Evolutionary conservation across 1,139 yeast genomes (phyloP), one percentile per base, ranked within the genome.

Genomic region (Yamadazyma jaroonii): DNA sequence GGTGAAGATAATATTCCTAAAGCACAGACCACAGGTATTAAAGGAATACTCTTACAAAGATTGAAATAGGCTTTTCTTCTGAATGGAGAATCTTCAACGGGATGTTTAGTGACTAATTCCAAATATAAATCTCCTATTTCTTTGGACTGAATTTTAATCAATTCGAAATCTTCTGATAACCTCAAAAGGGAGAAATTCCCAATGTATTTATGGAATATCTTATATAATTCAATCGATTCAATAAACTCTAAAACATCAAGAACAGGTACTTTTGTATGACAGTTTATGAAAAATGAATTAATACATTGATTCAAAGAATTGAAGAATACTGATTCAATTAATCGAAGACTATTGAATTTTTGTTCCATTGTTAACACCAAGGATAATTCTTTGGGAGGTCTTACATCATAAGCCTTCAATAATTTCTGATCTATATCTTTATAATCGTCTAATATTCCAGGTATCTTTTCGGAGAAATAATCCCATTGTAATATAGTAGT

Each of bases 211-310:
- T 34, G 33, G n/a, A 66, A 43, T 11, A 54, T 29, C 36, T 61
- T 58, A 43, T 53, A 61, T 8, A 57, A 52, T 38, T 62, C 67
- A 25, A 67, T 47, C 17, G 54, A 50, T 40, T 63, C 71, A 34
- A 66, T 46, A 27, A 67, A 52, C 27, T 53, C 54, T 22, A 59
- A 48, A 23, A 57, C 53, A 41, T 65, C 67, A 13, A 67, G 43
- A 7, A 64, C 54, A 2, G 72, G 73, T 7, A 61, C 47, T 41
- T 65, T 66, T 2, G 69, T 53, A 44, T 64, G 65, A 35, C 63
- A 61, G 42, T 64, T 61, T 21, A 62, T 47, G 39, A 67, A 57
- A 38, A 60, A 67, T 9, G 69, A 61, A 41, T 61, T 63, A 26
- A 64, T 43, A 26, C 45, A 34, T 31, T 37, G 47, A 11, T 38